Percentiles rank a stretch among this genome's conserved stretches.
These are phyloP conservation scores for Gautieria morchelliformis DNA, from an alignment of 768 basidiomycete species.

Conservation along the genomic window DNA sequence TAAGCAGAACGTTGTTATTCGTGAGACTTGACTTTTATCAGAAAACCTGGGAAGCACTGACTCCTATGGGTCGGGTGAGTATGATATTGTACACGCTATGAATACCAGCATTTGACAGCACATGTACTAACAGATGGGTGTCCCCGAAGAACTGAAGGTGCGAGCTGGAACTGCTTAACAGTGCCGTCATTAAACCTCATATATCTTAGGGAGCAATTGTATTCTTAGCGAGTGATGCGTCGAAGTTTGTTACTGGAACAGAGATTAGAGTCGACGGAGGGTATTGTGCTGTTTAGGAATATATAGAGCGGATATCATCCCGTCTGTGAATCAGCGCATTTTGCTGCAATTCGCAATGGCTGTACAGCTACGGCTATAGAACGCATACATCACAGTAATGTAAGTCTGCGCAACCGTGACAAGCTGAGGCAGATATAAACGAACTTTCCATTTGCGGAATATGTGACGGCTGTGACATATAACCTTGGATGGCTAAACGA, in stretches of 20 bases:
- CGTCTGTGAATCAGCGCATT: too few relatives aligned
- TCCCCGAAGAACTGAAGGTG: conserved; percentile 85
- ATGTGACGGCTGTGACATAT: neutral
- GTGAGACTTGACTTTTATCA: conserved; percentile 19
- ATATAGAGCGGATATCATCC: too few relatives aligned
- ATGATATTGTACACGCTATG: neutral
- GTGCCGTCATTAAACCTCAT: conserved; percentile 6
- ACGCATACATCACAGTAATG: neutral
- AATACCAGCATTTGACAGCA: conserved; percentile 9
- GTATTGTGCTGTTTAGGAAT: conserved; percentile 62
- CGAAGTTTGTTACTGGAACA: conserved; percentile 81
- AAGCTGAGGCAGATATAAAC: too few relatives aligned
- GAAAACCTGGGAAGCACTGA: conserved; percentile 78
- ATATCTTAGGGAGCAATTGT: conserved; percentile 68
- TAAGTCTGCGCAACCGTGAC: too few relatives aligned
- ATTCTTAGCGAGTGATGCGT: conserved; percentile 84
- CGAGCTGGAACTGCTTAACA: conserved; percentile 14
- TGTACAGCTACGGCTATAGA: neutral
- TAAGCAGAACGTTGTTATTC: neutral
- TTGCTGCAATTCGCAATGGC: too few relatives aligned
- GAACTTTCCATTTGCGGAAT: too few relatives aligned
- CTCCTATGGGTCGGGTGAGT: conserved; percentile 78
- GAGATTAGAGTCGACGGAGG: conserved; percentile 86
- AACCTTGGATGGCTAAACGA: conserved; percentile 49
- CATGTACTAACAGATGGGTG: conserved; percentile 53